phyloP scores from a whole-genome alignment of 306 rosid species.

The Prunus persica region Prunus_persica_NCBIv2 NC_034013.1:17712001-17712500 shows the following conservation, averaged over 20 bases:
- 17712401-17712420: constrained; percentile 78
- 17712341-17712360: constrained; percentile 30
- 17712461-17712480: constrained; percentile 46
- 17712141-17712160: constrained; percentile 52
- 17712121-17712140: constrained; percentile 73
- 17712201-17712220: neutral
- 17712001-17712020: neutral
- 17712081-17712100: constrained; percentile 68
- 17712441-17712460: constrained; percentile 68
- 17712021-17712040: neutral
- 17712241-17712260: neutral
- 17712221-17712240: constrained; percentile 5
- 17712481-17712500: neutral
- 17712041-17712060: neutral
- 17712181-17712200: constrained; percentile 49
- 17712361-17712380: constrained; percentile 44
- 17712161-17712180: constrained; percentile 56
- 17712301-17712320: constrained; percentile 55
- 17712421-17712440: constrained; percentile 67
- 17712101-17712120: constrained; percentile 74
- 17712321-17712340: constrained; percentile 40
- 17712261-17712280: constrained; percentile 41
- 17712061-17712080: constrained; percentile 52
- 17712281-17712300: constrained; percentile 48
- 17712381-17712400: constrained; percentile 48